These are phyloP conservation scores for Grosmannia clavigera DNA, from an alignment of 2,329 filamentous ascomycete species.

Conservation along the genomic window DNA sequence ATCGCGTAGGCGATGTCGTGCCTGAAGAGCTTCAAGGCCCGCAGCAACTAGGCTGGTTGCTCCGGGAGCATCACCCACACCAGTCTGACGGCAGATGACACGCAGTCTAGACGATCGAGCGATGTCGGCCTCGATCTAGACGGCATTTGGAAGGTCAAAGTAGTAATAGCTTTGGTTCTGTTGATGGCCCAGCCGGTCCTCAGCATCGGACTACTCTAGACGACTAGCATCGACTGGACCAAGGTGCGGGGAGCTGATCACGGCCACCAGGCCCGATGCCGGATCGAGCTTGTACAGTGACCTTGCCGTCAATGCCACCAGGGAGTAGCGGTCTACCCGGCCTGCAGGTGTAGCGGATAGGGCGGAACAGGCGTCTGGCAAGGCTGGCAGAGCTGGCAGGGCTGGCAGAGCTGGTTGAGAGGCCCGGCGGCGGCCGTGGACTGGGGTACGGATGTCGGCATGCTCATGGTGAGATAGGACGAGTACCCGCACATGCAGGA, in stretches of 20 bases:
- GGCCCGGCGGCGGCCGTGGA: slow-evolving; percentile 45
- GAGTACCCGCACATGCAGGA: not conserved
- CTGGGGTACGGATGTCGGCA: slow-evolving; percentile 46
- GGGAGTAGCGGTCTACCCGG: slow-evolving; percentile 40
- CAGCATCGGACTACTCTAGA: slow-evolving; percentile 19
- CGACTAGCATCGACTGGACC: slow-evolving; percentile 43
- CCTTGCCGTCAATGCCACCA: slow-evolving; percentile 51
- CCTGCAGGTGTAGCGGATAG: slow-evolving; percentile 36
- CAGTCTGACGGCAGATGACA: slow-evolving; percentile 59
- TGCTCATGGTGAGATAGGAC: slow-evolving; percentile 43
- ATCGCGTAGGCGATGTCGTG: not conserved
- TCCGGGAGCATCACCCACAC: slow-evolving; percentile 43
- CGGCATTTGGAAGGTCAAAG: slow-evolving; percentile 50
- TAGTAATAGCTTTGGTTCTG: slow-evolving; percentile 40
- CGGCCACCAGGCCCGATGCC: slow-evolving; percentile 15
- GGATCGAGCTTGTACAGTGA: not conserved
- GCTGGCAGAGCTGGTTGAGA: slow-evolving; percentile 14
- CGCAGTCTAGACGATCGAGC: slow-evolving; percentile 41
- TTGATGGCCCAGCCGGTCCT: slow-evolving; percentile 45
- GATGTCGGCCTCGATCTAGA: slow-evolving; percentile 48
- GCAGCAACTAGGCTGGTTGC: slow-evolving; percentile 46
- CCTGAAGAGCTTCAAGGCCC: slow-evolving; percentile 40
- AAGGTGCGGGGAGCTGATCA: slow-evolving; percentile 32
- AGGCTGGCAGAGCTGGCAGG: slow-evolving; percentile 45
- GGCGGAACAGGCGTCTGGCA: slow-evolving; percentile 45